These are phyloP conservation scores for Sclerotinia nivalis DNA, from an alignment of 2,329 filamentous ascomycete genomes.

Conservation along the genomic window DNA sequence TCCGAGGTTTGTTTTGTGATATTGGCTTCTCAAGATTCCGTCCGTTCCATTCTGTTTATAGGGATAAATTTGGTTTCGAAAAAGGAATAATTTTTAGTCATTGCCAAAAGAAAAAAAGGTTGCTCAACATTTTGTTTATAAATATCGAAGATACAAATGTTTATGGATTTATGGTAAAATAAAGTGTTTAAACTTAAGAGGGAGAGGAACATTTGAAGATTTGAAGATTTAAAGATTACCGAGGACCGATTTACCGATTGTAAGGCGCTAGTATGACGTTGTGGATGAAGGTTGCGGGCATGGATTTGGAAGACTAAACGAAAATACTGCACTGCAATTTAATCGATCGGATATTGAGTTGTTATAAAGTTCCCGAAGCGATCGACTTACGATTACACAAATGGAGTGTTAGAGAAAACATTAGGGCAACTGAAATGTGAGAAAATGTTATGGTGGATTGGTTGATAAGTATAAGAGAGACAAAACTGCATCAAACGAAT, in stretches of 20 bases:
- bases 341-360: background rate
- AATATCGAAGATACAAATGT: no score
- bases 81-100: no score
- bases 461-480: background rate
- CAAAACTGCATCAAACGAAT: background rate
- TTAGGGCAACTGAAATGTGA: background rate
- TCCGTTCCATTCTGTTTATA: background rate
- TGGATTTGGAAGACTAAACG: background rate
- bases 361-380: background rate
- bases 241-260: conserved; percentile 2
- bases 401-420: background rate
- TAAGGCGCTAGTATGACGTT: conserved; percentile 21
- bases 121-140: no score
- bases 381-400: background rate
- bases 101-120: no score
- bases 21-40: no score
- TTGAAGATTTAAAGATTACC: background rate
- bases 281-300: background rate
- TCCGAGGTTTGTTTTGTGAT: background rate
- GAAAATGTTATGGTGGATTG: background rate
- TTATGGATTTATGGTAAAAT: background rate
- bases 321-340: background rate
- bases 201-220: background rate
- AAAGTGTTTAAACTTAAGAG: background rate
- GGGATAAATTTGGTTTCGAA: background rate